Base-by-base conservation (phyloP, 495 filamentous ascomycete genomes). In the Endocarpon pusillum region DNA sequence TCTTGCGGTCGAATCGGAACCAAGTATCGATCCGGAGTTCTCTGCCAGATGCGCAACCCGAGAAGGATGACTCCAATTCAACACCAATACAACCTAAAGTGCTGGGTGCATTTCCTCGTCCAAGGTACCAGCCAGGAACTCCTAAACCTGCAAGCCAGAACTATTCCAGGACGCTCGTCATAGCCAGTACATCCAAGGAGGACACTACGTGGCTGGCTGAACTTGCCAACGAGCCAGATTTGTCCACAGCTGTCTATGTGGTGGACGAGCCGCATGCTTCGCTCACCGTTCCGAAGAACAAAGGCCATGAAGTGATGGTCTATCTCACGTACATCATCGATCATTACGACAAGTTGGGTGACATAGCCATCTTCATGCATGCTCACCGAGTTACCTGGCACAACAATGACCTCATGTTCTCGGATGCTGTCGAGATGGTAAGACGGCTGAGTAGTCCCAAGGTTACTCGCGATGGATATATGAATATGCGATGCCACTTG, bases 191-290 rank as follows among this genome's bases (percentile, higher is more conserved):
- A n/a, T 58, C 48, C 22, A 43, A 51, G 2, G 74, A 80, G 38
- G 63, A 78, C 47, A 63, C 66, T 0, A 51, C 45, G 5, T 82
- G 78, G 78, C 69, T 75, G 11, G 52, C 59, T 18, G 39, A 61
- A 49, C n/a, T n/a, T n/a, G n/a, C n/a, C n/a, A 14, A 49, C 53
- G 27, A 58, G 61, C 28, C 46, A 5, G 4, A 31, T 7, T 4
- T 14, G 12, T 17, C 28, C 5, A 31, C 14, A 31, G 14, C 59
- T 34, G 51, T 77, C 25, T 82, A 81, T 47, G 59, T 62, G 18
- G 71, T 67, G 32, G 69, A 81, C 46, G 65, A 69, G 36, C 62
- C 59, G 25, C 49, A 46, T 1, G 62, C 69, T 4, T 45, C 55
- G 4, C 49, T 49, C 27, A 35, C 23, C 1, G 50, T 59, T 5